Base-by-base conservation (phyloP, 2,329 filamentous ascomycete species). In the Exophiala sideris region DNA sequence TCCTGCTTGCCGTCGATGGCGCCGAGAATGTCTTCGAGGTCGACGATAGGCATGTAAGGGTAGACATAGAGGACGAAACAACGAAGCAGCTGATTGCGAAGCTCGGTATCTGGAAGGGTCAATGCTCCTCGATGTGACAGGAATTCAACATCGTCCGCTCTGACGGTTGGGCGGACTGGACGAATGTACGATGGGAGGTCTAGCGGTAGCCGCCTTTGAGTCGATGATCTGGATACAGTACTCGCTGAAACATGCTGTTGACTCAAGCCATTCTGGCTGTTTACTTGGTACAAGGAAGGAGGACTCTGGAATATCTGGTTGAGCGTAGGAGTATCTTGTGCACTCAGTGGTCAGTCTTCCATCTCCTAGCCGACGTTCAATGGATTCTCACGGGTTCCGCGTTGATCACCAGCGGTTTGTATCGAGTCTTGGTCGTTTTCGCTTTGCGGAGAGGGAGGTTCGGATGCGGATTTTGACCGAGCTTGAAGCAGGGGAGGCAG, bases 21-120 rank as follows among this genome's bases (percentile, higher is more conserved):
- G 29, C 41, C 42, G 14, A 58, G 38, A 24, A 60, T 51, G 18
- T 53, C 58, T 35, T 54, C 49, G 3, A 60, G 35, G 39, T 85
- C 90, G 58, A 96, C 74, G 36, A 96, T 76, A 20, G 91, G 91
- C 90, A 96, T 96, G 69, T 89, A 96, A 1, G 91, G 89, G 68
- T 96, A 87, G 6, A 96, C 89, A 68, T 87, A 96, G 71, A 95
- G 88, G 59, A 92, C 79, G 65, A 92, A 96, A 32, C 84, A 84
- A 64, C 86, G 84, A 14, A 97, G 75, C 36, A 96, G 79, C 55
- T 91, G 89, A 68, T 88, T 89, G 65, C 92, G 88, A 32, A 96
- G 76, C 5, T 76, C 73, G 5, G 79, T 70, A 34, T 80, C 77
- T 2, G 92, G 92, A 34, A 96, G 80, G 1, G 84, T 85, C 62